Base-by-base conservation (phyloP, 2,329 filamentous ascomycete species). In the Eutypa lata region DNA sequence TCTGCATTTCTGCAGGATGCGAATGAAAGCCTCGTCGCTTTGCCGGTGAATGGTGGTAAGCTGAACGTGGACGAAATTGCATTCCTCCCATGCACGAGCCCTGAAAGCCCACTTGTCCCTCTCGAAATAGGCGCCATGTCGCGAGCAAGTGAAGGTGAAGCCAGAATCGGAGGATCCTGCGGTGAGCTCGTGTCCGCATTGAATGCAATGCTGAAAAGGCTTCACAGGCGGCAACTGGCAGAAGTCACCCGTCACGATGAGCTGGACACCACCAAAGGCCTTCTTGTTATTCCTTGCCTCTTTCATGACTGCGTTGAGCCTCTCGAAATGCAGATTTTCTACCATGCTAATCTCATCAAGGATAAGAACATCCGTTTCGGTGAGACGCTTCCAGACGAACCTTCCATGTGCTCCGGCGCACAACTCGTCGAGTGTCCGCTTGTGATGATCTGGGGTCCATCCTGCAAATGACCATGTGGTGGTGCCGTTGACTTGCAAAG, bases 291-390 rank as follows among this genome's bases (percentile, higher is more conserved):
- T 18, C 18, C 68, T 65, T 22, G 65, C 68, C 1, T 49, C 54
- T 53, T 80, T 79, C 69, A 76, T 74, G 2, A 81, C 60, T 3
- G 60, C 63, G 52, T 80, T 78, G 13, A 82, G 65, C 13, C 81
- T 74, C 53, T 81, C 75, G 26, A 84, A 77, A 47, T 77, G 71
- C 7, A 75, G 63, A 50, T 77, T 81, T 48, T 84, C 80, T 0
- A 87, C 73, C 84, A 88, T 88, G 56, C 78, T 83, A 53, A 88
- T 81, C 65, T 88, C 85, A 58, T 88, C 84, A 16, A 88, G 81
- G 22, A 88, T 75, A 1, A 88, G 71, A 1, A 84, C 77, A 48
- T 86, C 72, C 0, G 78, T 82, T 0, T 64, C 31, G 0, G 19
- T 60, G 2, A 83, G 65, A 0, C 76, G 70, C 1, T 69, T 62